phyloP scores from a whole-genome alignment of 192 early-diverging fungal species.

The Pilobolus umbonatus region DNA sequence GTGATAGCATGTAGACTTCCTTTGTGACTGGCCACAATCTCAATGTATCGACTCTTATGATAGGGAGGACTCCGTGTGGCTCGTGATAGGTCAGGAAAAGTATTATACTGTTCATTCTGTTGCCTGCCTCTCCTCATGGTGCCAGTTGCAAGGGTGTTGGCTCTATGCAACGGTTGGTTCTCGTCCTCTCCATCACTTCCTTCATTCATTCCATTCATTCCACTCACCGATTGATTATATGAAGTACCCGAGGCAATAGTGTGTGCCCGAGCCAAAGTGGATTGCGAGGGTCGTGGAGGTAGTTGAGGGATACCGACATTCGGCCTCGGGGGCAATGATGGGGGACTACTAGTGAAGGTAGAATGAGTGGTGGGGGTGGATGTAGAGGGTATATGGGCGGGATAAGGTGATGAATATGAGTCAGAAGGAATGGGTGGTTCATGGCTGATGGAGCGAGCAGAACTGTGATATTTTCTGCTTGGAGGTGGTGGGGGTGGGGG shows the following conservation, averaged over 20 bases:
- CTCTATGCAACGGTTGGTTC: background rate
- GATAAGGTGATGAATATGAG: background rate
- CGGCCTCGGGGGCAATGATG: constrained; percentile 4
- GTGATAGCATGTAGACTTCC: constrained; percentile 43
- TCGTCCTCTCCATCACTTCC: background rate
- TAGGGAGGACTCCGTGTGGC: constrained; percentile 58
- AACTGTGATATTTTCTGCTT: constrained; percentile 24
- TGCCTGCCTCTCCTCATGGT: background rate
- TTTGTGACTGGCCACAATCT: too few species aligned
- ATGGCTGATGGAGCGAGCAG: background rate
- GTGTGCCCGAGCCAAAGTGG: constrained; percentile 16
- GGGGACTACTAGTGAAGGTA: constrained; percentile 1
- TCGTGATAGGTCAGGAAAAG: constrained; percentile 45
- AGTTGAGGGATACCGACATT: constrained; percentile 6
- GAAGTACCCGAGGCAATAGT: constrained; percentile 9
- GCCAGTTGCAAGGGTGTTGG: background rate
- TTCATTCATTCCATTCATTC: too few species aligned
- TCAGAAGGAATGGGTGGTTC: background rate
- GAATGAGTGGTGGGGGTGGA: background rate
- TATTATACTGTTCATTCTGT: background rate
- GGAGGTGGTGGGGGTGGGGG: constrained; percentile 17
- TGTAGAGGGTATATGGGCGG: background rate
- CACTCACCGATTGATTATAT: too few species aligned
- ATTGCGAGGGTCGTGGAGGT: constrained; percentile 21
- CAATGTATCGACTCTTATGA: too few species aligned